Evolutionary conservation across 306 rosid species (phyloP).

Genomic region (Prunus salicina): DNA sequence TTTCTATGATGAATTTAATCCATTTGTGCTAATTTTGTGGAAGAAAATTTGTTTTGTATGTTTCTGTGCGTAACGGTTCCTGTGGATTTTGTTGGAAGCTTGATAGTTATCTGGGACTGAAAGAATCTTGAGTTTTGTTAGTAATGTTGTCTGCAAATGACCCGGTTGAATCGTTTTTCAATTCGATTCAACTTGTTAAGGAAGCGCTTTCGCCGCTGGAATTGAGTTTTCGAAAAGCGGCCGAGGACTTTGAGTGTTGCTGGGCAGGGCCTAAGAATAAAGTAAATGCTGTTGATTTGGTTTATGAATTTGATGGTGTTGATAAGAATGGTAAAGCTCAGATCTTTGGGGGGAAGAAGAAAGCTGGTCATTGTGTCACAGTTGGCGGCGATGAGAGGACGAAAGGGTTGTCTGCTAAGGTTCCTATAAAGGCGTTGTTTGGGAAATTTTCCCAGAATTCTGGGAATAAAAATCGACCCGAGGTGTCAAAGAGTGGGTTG

Average conservation of each 20-base stretch:
- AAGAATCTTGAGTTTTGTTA: slow-evolving; percentile 29
- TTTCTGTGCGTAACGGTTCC: slow-evolving; percentile 11
- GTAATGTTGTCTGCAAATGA: slow-evolving; percentile 78
- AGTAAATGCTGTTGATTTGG: slow-evolving; percentile 42
- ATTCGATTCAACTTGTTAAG: slow-evolving; percentile 76
- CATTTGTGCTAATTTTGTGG: not conserved
- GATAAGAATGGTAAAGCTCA: slow-evolving; percentile 44
- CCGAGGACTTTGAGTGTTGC: slow-evolving; percentile 85
- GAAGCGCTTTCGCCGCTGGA: slow-evolving; percentile 78
- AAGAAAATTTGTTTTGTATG: not conserved
- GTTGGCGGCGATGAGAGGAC: slow-evolving; percentile 55
- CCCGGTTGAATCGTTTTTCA: slow-evolving; percentile 84
- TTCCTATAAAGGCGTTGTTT: slow-evolving; percentile 62
- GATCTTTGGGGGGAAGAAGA: slow-evolving; percentile 66
- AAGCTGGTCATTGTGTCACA: slow-evolving; percentile 32
- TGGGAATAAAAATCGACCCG: slow-evolving; percentile 41
- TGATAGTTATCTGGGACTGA: not conserved
- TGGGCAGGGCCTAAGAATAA: slow-evolving; percentile 58
- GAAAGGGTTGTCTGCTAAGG: slow-evolving; percentile 55
- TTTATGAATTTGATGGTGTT: slow-evolving; percentile 45
- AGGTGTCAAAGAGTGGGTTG: slow-evolving; percentile 22
- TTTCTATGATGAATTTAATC: slow-evolving; percentile 1
- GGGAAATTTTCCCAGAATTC: slow-evolving; percentile 64
- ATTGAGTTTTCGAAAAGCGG: slow-evolving; percentile 71
- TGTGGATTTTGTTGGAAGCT: not conserved